These are phyloP conservation scores for Megacollybia marginata DNA, from an alignment of 768 basidiomycete species.

Conservation along the genomic window DNA sequence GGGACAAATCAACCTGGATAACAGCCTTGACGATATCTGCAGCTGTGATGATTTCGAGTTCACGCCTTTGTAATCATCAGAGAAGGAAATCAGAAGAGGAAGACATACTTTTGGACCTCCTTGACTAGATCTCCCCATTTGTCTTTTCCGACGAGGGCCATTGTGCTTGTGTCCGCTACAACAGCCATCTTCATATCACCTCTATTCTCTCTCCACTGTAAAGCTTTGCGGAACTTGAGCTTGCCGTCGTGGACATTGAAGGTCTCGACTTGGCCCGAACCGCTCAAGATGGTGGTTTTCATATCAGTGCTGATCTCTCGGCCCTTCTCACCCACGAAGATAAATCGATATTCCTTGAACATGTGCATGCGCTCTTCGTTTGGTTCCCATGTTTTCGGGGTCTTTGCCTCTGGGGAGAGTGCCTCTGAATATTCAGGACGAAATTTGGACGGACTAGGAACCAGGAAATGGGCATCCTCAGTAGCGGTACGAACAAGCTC, in stretches of 20 bases:
- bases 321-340: slow-evolving; percentile 52
- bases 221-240: slow-evolving; percentile 40
- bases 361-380: slow-evolving; percentile 56
- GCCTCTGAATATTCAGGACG: slow-evolving; percentile 50
- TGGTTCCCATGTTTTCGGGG: slow-evolving; percentile 55
- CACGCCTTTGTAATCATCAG: slow-evolving; percentile 19
- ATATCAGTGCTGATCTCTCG: slow-evolving; percentile 41
- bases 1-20: slow-evolving; percentile 24
- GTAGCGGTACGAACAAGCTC: slow-evolving; percentile 47
- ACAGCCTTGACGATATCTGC: slow-evolving; percentile 49
- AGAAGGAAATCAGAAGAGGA: not conserved
- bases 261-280: slow-evolving; percentile 54
- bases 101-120: slow-evolving; percentile 42
- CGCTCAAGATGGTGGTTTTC: slow-evolving; percentile 47
- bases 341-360: slow-evolving; percentile 45
- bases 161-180: slow-evolving; percentile 40
- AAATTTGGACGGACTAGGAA: slow-evolving; percentile 48
- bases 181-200: slow-evolving; percentile 41
- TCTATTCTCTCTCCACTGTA: slow-evolving; percentile 48
- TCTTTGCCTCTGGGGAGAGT: slow-evolving; percentile 40
- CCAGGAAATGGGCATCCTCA: slow-evolving; percentile 25
- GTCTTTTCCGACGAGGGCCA: slow-evolving; percentile 44
- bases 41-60: slow-evolving; percentile 34
- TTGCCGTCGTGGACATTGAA: slow-evolving; percentile 47
- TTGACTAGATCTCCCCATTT: slow-evolving; percentile 46